Evolutionary conservation across 2,329 filamentous ascomycete genomes (phyloP).

Genomic region (Tolypocladium tundrense): DNA sequence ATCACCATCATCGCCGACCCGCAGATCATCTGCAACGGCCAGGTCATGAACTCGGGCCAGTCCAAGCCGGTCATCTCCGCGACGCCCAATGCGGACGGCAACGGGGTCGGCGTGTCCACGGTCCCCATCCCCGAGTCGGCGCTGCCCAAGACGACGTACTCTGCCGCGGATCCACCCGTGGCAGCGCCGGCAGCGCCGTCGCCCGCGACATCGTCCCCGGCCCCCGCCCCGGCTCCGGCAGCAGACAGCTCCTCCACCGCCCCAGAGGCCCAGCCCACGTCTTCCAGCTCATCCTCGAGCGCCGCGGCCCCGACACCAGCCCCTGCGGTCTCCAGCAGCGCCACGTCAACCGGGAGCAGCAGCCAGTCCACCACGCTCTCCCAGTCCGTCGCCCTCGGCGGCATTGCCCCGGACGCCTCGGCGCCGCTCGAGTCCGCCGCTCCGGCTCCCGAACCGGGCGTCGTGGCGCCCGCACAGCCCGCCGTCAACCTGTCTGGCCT

Average conservation of each 20-base stretch:
- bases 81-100: conserved; percentile 10
- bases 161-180: not conserved
- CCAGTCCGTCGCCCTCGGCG: not conserved
- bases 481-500: conserved; percentile 29
- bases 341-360: not conserved
- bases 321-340: not conserved
- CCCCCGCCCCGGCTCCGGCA: not conserved
- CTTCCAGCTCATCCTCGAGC: not conserved
- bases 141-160: conserved; percentile 18
- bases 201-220: not conserved
- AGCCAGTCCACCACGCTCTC: not conserved
- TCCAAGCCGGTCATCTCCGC: not conserved
- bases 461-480: conserved; percentile 8
- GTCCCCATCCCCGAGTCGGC: conserved; percentile 15
- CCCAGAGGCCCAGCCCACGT: not conserved
- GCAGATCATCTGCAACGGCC: not conserved
- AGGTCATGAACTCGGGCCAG: not conserved
- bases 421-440: conserved; percentile 3
- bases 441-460: conserved; percentile 6
- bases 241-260: not conserved
- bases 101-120: conserved; percentile 19
- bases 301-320: not conserved
- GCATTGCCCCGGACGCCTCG: not conserved
- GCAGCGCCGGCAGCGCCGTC: not conserved
- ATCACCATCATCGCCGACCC: not conserved